Conservation (phyloP, 73 alveolate genomes). For the Paramecium pentaurelia region DNA sequence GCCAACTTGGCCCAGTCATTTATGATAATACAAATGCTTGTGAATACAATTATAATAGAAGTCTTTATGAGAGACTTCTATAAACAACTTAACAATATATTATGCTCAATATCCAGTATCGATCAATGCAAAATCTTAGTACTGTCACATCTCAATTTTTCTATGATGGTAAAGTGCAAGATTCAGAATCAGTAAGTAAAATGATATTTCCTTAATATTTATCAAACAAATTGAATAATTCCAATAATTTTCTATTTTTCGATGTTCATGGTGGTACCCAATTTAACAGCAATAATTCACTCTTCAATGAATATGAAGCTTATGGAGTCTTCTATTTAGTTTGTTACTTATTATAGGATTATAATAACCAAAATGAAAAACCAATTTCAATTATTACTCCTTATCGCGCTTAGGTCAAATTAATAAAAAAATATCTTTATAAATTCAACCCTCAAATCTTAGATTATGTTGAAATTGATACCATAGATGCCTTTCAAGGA, state of each 20-base stretch:
- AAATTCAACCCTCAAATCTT: not conserved
- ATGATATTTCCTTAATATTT: not conserved
- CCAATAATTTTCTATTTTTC: not conserved
- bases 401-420: conserved; percentile 2
- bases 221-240: not conserved
- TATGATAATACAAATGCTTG: not conserved
- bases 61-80: conserved; percentile 8
- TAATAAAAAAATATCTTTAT: not conserved
- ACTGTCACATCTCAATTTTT: conserved; percentile 18
- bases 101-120: not conserved
- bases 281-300: not conserved
- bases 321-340: not conserved
- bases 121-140: conserved; percentile 22
- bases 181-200: not conserved
- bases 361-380: not conserved
- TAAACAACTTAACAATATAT: not conserved
- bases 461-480: conserved; percentile 12
- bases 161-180: not conserved
- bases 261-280: not conserved
- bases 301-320: not conserved
- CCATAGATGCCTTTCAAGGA: conserved; percentile 9
- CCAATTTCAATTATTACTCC: not conserved
- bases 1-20: conserved; percentile 21
- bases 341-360: not conserved
- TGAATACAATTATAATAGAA: not conserved